Evolutionary conservation across 2,329 filamentous ascomycete genomes (phyloP), one percentile per base, ranked within the genome.

Genomic region (Xylaria sp.): DNA sequence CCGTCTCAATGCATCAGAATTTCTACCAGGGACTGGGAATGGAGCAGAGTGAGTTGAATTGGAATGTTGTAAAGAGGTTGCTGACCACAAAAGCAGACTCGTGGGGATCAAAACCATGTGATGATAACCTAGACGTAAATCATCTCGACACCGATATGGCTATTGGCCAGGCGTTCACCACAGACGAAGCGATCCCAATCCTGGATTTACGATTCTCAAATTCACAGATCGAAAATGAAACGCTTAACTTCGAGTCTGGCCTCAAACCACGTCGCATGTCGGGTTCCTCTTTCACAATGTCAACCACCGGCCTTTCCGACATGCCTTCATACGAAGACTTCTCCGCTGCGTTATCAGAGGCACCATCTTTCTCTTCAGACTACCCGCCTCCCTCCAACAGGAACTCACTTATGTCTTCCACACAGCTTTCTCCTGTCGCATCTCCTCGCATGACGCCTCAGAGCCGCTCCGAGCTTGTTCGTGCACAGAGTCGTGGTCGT

Each of bases 221-320:
- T 69, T 74, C 80, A 64, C 80, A 82, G 73, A 74, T 84, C 78
- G 88, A 90, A n/a, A 80, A 82, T 63, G 86, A 89, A 44, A 72
- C 80, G 20, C 75, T 87, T 69, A 82, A 82, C 66, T 84, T 87
- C 69, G 87, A 89, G 50, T 81, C 84, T 63, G 82, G 81, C n/a
- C 79, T 86, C 55, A 86, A 87, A 71, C 84, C 86, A 56, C 86
- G 90, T 68, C 87, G 90, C 70, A 87, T 92, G 84, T 92, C 91
- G 23, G 90, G 90, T 57, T 92, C 91, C 2, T 92, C 91, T 0
- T 92, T 92, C 76, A 91, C 90, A 48, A 87, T 93, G 81, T 93
- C 91, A 18, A 92, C 88, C 0, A 87, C 87, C 51, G 87, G 85
- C 25, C 82, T 91, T 51, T 91, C 90, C 5, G 91, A 93, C 74